phyloP scores from a whole-genome alignment of 2,329 filamentous ascomycete genomes.

The Colletotrichum sp. region DNA sequence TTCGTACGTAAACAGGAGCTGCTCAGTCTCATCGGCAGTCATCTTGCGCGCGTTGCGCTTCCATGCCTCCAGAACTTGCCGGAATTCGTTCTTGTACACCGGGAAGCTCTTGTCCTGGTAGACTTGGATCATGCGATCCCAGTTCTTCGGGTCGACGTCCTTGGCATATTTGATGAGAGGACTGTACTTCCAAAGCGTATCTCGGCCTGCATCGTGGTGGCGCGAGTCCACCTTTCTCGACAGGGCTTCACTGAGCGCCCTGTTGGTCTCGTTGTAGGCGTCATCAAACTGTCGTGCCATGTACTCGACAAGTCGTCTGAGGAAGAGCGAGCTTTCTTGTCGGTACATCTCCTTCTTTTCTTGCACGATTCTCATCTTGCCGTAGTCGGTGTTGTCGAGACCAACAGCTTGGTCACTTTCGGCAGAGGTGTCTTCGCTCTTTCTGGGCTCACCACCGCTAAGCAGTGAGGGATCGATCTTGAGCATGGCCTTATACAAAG shows the following conservation, averaged over 20 bases:
- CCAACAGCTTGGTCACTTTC: slow-evolving; percentile 44
- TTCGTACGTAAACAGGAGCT: slow-evolving; percentile 86
- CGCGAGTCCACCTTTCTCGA: slow-evolving; percentile 72
- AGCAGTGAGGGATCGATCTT: slow-evolving; percentile 88
- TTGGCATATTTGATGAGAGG: slow-evolving; percentile 87
- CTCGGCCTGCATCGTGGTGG: slow-evolving; percentile 75
- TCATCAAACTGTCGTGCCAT: slow-evolving; percentile 82
- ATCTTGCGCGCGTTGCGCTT: slow-evolving; percentile 79
- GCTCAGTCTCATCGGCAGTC: slow-evolving; percentile 73
- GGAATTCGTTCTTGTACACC: slow-evolving; percentile 83
- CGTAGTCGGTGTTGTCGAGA: slow-evolving; percentile 69
- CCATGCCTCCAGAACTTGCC: slow-evolving; percentile 78
- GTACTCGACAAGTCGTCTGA: slow-evolving; percentile 80
- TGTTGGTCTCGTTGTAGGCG: slow-evolving; percentile 73
- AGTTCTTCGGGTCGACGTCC: slow-evolving; percentile 82
- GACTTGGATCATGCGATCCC: slow-evolving; percentile 78
- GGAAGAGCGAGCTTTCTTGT: slow-evolving; percentile 76
- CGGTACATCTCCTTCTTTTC: slow-evolving; percentile 94
- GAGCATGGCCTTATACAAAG: slow-evolving; percentile 88
- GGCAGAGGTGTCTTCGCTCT: slow-evolving; percentile 53
- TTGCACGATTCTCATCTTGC: slow-evolving; percentile 90
- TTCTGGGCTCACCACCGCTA: slow-evolving; percentile 49
- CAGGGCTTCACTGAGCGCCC: slow-evolving; percentile 65
- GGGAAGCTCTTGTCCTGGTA: slow-evolving; percentile 81
- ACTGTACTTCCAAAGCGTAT: slow-evolving; percentile 84